phyloP scores from a whole-genome alignment of 352 stramenopile genomes.

The Globisporangium cylindrosporum region DNA sequence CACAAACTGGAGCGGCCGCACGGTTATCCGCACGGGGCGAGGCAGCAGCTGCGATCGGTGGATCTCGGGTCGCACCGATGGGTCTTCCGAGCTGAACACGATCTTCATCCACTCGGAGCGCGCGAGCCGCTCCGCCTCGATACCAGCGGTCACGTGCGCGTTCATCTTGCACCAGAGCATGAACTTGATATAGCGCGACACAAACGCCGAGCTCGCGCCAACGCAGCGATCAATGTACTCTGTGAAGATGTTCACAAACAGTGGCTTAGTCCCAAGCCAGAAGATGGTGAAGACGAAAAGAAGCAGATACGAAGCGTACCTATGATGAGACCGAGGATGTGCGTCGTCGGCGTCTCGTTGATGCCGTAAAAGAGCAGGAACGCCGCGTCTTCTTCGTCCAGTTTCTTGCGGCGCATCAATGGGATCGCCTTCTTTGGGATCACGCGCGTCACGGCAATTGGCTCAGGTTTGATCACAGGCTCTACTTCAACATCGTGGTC shows the following conservation, averaged over 20 bases:
- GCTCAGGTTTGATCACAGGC: conserved; percentile 2
- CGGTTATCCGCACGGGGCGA: conserved; percentile 58
- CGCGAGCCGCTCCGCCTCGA: conserved; percentile 34
- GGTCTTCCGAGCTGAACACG: conserved; percentile 48
- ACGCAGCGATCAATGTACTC: conserved; percentile 53
- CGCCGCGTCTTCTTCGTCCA: conserved; percentile 64
- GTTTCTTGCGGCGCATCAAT: conserved; percentile 20
- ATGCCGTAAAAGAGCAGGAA: conserved; percentile 70
- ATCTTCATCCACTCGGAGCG: conserved; percentile 84
- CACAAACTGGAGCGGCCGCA: conserved; percentile 46
- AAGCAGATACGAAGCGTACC: conserved; percentile 25
- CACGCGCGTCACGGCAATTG: not conserved
- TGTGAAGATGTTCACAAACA: conserved; percentile 11
- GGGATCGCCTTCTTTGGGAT: conserved; percentile 13
- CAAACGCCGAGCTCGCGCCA: conserved; percentile 25
- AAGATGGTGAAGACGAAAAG: not conserved
- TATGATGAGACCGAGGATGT: conserved; percentile 53
- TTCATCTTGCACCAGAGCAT: conserved; percentile 57
- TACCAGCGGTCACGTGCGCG: conserved; percentile 27
- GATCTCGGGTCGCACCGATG: conserved; percentile 18
- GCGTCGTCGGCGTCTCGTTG: conserved; percentile 40
- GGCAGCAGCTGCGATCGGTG: conserved; percentile 43
- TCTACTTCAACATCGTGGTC: not conserved
- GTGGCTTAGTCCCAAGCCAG: not conserved
- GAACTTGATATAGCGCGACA: conserved; percentile 42